phyloP scores from a whole-genome alignment of 371 early-diverging fungal genomes.

The Mortierella sp. region DNA sequence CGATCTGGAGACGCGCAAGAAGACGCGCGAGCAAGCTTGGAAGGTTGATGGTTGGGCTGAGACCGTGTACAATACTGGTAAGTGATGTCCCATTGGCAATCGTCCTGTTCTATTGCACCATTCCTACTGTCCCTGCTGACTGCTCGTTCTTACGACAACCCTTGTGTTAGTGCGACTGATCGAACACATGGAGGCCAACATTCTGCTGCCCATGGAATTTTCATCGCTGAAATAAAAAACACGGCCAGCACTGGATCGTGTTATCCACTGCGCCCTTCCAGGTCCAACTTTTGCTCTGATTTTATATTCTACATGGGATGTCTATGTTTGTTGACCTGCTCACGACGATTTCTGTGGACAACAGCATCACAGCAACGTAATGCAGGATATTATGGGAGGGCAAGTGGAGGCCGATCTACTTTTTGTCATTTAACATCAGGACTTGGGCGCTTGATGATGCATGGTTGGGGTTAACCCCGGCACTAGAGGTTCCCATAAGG shows the following conservation, averaged over 20 bases:
- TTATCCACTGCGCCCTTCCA: no score
- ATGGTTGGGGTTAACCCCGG: conserved; percentile 23
- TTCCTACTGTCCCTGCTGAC: background rate
- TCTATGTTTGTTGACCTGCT: background rate
- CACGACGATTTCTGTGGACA: conserved; percentile 15
- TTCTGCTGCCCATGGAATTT: conserved; percentile 83
- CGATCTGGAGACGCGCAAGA: conserved; percentile 86
- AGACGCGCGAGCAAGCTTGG: conserved; percentile 92
- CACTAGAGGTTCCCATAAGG: conserved; percentile 23
- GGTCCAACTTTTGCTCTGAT: no score
- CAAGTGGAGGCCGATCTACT: background rate
- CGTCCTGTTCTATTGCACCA: background rate
- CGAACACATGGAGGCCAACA: conserved; percentile 84
- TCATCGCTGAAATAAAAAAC: conserved; percentile 74
- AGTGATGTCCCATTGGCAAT: conserved; percentile 1
- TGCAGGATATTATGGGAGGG: background rate
- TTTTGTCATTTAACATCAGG: conserved; percentile 34
- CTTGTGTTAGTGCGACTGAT: conserved; percentile 75
- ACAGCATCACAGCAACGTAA: conserved; percentile 1
- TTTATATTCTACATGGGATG: conserved; percentile 20
- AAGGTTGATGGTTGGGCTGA: conserved; percentile 93
- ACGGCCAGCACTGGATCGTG: background rate
- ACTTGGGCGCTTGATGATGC: conserved; percentile 14
- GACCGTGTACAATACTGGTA: conserved; percentile 91
- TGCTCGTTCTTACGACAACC: background rate